phyloP scores from a whole-genome alignment of 495 filamentous ascomycete genomes.

The Aspergillus bertholletiae region DNA sequence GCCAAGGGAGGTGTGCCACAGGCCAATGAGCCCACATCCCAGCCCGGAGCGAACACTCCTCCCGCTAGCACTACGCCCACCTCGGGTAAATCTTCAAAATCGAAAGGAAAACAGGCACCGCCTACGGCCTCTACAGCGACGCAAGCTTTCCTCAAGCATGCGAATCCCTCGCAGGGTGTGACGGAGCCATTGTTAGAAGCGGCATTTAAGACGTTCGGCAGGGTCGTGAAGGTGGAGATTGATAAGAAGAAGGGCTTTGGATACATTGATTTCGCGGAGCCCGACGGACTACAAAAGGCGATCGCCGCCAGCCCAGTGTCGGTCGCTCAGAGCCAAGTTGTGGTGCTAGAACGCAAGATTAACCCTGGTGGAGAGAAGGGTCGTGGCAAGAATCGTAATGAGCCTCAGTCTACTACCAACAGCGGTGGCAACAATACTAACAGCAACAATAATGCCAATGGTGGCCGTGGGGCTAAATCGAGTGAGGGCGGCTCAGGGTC shows the following conservation, averaged over 20 bases:
- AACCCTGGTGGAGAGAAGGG: conserved; percentile 36
- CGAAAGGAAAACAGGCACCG: conserved; percentile 30
- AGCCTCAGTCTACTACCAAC: conserved; percentile 17
- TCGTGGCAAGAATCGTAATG: conserved; percentile 40
- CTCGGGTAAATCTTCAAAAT: conserved; percentile 29
- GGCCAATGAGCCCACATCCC: conserved; percentile 27
- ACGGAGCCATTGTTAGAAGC: conserved; percentile 73
- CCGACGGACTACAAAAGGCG: conserved; percentile 67
- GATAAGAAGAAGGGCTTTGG: conserved; percentile 92
- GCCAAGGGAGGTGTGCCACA: conserved; percentile 14
- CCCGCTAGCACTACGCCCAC: conserved; percentile 28
- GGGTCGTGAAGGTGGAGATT: conserved; percentile 75
- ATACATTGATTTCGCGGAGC: conserved; percentile 78
- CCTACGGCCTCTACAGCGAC: conserved; percentile 52
- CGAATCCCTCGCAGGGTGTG: conserved; percentile 86
- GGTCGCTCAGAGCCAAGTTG: conserved; percentile 79
- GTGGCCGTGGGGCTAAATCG: conserved; percentile 14
- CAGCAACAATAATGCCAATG: conserved; percentile 9
- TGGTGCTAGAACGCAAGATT: conserved; percentile 77
- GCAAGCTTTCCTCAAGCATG: conserved; percentile 90
- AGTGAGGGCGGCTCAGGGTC: conserved; percentile 38
- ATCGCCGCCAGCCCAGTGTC: conserved; percentile 76
- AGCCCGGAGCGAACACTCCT: conserved; percentile 21
- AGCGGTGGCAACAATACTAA: conserved; percentile 1
- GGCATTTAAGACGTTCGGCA: conserved; percentile 66